These are phyloP conservation scores for Cornus florida DNA, from an alignment of 148 eudicot genomes.

Conservation along the genomic window DNA sequence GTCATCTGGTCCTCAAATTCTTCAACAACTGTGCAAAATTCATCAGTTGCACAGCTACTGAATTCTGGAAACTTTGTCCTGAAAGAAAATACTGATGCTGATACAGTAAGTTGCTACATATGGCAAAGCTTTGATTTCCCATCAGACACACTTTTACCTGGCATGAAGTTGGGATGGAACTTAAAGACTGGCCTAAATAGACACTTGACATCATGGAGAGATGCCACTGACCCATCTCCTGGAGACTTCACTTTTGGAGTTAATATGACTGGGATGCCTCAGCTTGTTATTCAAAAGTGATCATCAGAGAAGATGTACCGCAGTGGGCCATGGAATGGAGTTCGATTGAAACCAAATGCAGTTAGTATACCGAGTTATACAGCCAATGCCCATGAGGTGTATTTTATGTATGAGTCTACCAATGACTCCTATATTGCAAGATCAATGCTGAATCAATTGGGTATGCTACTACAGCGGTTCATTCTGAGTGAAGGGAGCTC, in stretches of 20 bases:
- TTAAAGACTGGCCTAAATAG: background rate
- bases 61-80: conserved; percentile 18
- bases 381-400: too few relatives aligned
- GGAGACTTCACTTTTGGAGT: conserved; percentile 7
- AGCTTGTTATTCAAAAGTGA: conserved; percentile 1
- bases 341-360: background rate
- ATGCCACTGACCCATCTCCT: conserved; percentile 17
- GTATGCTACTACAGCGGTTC: background rate
- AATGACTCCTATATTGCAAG: conserved; percentile 2
- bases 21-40: too few relatives aligned
- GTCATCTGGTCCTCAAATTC: background rate
- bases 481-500: background rate
- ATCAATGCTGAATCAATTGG: background rate
- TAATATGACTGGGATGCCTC: conserved; percentile 4
- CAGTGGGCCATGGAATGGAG: conserved; percentile 27
- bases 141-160: too few relatives aligned
- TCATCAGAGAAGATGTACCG: background rate
- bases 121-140: too few relatives aligned
- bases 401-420: too few relatives aligned
- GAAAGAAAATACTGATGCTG: background rate
- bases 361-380: background rate
- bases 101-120: conserved; percentile 9
- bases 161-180: conserved; percentile 14
- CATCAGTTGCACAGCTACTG: too few relatives aligned
- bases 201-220: conserved; percentile 23